Base-by-base conservation (phyloP, 1,284 basidiomycete species). In the Cryptococcus hybrid region DNA sequence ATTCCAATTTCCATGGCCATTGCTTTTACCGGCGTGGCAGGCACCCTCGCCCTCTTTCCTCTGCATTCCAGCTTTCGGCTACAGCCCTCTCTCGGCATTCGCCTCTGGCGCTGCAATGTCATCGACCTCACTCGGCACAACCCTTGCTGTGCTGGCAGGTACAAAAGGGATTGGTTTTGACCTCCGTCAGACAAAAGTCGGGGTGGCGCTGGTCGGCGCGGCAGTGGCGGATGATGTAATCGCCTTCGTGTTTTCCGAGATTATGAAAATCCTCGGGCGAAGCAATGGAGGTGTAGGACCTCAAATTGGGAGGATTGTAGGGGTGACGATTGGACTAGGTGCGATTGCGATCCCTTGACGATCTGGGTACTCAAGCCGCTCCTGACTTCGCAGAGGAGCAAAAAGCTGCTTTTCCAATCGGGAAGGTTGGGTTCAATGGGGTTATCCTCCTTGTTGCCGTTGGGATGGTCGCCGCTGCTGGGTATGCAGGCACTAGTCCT, bases 211-310 rank as follows among this genome's bases (percentile, higher is more conserved):
- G 12, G 75, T 82, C 18, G 80, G 78, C 39, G 83, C 83, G 0
- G 84, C 84, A 0, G 74, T 85, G 15, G 76, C 84, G 51, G 83
- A 85, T 68, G 84, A 85, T 64, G 78, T 84, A 7, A 68, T 84
- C 7, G 84, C 82, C 0, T 79, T 85, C 18, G 80, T 85, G 46
- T 77, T 85, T 37, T 76, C 80, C 7, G 78, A 80, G 30, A 75
- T 84, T 30, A 74, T 84, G 24, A 67, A 73, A 4, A 70, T 76
- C 0, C 67, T 84, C 0, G 77, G 71, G 5, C 52, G 65, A 7
- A 59, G 55, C 7, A 52, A 51, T 1, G 54, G 56, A 3, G 52
- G 54, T 8, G 46, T 58, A 12, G 56, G 60, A 7, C 49, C 39
- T 12, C 47, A 55, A 13, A 52, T 58, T 12, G 60, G 47, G 15